Evolutionary conservation across 2,329 filamentous ascomycete genomes (phyloP), one percentile per base, ranked within the genome.

Genomic region (Ophiostoma populinum): DNA sequence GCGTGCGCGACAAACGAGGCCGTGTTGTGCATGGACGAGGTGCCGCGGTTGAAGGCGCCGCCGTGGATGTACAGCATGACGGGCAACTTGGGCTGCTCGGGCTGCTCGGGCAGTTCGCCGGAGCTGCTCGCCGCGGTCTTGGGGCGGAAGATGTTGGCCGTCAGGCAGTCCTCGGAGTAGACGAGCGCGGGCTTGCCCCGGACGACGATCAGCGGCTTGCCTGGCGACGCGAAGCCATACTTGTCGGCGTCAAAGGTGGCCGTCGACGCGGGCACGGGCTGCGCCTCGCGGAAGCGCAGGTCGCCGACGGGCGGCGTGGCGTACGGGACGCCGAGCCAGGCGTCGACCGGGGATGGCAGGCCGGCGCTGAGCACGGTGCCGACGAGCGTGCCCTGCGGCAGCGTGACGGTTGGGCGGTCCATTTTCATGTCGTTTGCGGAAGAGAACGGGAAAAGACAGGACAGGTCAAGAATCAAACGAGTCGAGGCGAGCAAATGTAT

Each of bases 1-100:
- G 30, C 21, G 13, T 15, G 24, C 65, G 35, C 75, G 60, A 24
- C 58, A 67, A 28, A 79, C 56, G 38, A 78, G 55, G 7, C 63
- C 63, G 32, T 55, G 49, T n/a, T 32, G 35, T 32, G 30, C 30
- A 32, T 32, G 2, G 19, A 24, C 9, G 30, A 12, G 13, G 18
- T 22, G 20, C 30, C 30, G 13, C 30, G 30, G 19, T 32, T 32
- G 11, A 32, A 32, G 19, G 30, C 30, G 17, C 30, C 30, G 30
- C 30, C 30, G n/a, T 37, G 31, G 4, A 25, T 11, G 24, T 32
- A 37, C 7, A 37, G 7, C 13, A 37, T 37, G 7, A 32, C 35
- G 10, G 35, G 35, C 10, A 37, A 11, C 12, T 28, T 37, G 10
- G 30, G n/a, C n/a, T n/a, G n/a, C n/a, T n/a, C n/a, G n/a, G n/a